A percentile compares a stretch with the other conserved stretches of the same genome.
These are phyloP conservation scores for Hypoxylon subgilvum DNA, from an alignment of 495 filamentous ascomycete genomes.

Conservation along the genomic window DNA sequence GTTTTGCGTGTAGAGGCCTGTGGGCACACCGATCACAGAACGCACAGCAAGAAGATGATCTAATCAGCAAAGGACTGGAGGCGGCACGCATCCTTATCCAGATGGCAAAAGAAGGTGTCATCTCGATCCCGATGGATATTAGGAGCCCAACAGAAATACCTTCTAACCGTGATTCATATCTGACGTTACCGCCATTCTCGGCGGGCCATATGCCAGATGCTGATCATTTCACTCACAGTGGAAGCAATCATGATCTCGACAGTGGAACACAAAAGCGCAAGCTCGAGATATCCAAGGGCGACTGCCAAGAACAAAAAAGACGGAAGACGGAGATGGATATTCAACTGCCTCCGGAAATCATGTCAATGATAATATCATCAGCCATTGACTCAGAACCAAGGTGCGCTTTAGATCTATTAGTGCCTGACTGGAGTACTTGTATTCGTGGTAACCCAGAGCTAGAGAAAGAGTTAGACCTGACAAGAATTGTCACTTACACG, in stretches of 20 bases:
- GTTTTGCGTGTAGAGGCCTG: background rate
- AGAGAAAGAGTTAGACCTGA: background rate
- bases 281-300: background rate
- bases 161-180: background rate
- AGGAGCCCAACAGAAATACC: background rate
- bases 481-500: slow-evolving; percentile 29
- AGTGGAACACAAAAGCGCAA: background rate
- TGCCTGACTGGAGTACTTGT: slow-evolving; percentile 34
- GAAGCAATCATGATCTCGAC: background rate
- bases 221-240: background rate
- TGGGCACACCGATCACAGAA: background rate
- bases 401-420: slow-evolving; percentile 32
- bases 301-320: background rate
- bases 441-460: background rate
- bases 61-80: slow-evolving; percentile 1
- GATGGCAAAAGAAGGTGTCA: background rate
- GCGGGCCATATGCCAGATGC: background rate
- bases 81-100: background rate
- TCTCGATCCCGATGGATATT: background rate
- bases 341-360: slow-evolving; percentile 19
- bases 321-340: background rate
- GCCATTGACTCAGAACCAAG: background rate
- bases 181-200: background rate
- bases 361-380: slow-evolving; percentile 13
- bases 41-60: background rate